phyloP scores from a whole-genome alignment of 495 filamentous ascomycete genomes.

The Choiromyces venosus region DNA sequence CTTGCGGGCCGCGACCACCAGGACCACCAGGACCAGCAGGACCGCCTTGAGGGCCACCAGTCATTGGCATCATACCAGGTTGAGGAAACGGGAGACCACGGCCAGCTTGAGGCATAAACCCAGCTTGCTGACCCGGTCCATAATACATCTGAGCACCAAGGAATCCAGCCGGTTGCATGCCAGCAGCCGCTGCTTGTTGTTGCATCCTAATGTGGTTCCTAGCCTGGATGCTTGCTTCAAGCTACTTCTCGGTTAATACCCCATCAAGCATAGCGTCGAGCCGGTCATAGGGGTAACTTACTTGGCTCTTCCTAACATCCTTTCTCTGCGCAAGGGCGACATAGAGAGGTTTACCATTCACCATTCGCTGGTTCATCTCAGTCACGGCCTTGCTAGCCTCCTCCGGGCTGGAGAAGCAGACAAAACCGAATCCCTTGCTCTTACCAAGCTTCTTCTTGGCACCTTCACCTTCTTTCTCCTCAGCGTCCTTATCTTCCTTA shows the following conservation, averaged over 20 bases:
- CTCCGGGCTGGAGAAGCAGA: constrained; percentile 98
- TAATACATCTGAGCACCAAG: constrained; percentile 68
- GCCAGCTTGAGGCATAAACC: constrained; percentile 63
- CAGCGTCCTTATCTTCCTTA: constrained; percentile 57
- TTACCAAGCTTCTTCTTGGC: constrained; percentile 72
- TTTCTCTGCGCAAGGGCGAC: constrained; percentile 98
- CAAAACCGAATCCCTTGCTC: constrained; percentile 99
- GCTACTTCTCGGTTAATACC: constrained; percentile 42
- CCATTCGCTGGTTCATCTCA: constrained; percentile 99
- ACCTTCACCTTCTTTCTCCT: constrained; percentile 52
- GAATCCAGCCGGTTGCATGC: constrained; percentile 52
- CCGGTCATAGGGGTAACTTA: constrained; percentile 24
- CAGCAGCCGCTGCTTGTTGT: constrained; percentile 87
- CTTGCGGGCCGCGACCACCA: constrained; percentile 47
- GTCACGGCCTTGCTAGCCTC: constrained; percentile 98
- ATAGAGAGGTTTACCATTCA: constrained; percentile 93
- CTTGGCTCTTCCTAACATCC: constrained; percentile 95
- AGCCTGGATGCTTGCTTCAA: constrained; percentile 98
- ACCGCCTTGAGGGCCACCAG: constrained; percentile 76
- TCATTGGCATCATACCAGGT: constrained; percentile 77
- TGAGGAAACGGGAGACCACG: constrained; percentile 87
- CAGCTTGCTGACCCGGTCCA: constrained; percentile 74
- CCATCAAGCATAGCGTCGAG: not conserved
- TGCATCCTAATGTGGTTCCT: constrained; percentile 97
- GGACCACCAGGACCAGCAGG: constrained; percentile 53